phyloP scores from a whole-genome alignment of 768 basidiomycete genomes.

The Leccinum rimulosum region DNA sequence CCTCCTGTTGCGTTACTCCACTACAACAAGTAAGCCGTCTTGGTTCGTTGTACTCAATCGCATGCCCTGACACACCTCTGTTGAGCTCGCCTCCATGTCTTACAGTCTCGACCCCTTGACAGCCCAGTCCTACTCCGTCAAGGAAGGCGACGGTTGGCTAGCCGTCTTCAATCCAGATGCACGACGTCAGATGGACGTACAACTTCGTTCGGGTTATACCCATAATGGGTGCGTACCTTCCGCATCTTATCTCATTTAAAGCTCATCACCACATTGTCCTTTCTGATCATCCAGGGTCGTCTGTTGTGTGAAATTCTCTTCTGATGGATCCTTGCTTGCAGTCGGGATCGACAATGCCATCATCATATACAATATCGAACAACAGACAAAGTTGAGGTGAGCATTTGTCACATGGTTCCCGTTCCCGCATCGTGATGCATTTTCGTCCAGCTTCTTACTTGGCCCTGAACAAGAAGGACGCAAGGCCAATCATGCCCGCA shows the following conservation, averaged over 20 bases:
- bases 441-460: conserved; percentile 23
- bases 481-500: conserved; percentile 31
- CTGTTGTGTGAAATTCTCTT: conserved; percentile 33
- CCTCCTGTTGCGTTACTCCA: background rate
- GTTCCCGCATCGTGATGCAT: background rate
- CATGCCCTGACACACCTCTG: conserved; percentile 6
- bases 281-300: conserved; percentile 22
- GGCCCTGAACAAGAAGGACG: conserved; percentile 22
- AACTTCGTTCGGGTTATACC: conserved; percentile 66
- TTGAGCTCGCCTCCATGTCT: conserved; percentile 19
- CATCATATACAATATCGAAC: conserved; percentile 26
- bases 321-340: conserved; percentile 31
- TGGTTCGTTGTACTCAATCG: background rate
- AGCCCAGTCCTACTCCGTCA: conserved; percentile 30
- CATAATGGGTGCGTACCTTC: conserved; percentile 69
- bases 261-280: conserved; percentile 5
- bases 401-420: background rate
- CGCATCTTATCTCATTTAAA: conserved; percentile 9
- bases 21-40: conserved; percentile 2
- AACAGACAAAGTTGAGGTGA: conserved; percentile 29
- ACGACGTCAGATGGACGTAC: conserved; percentile 48
- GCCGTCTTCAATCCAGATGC: conserved; percentile 52
- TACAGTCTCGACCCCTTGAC: conserved; percentile 27
- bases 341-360: conserved; percentile 33
- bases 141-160: conserved; percentile 54